phyloP scores from a whole-genome alignment of 176 grass and related monocot genomes.

The Triticum turgidum region DNA sequence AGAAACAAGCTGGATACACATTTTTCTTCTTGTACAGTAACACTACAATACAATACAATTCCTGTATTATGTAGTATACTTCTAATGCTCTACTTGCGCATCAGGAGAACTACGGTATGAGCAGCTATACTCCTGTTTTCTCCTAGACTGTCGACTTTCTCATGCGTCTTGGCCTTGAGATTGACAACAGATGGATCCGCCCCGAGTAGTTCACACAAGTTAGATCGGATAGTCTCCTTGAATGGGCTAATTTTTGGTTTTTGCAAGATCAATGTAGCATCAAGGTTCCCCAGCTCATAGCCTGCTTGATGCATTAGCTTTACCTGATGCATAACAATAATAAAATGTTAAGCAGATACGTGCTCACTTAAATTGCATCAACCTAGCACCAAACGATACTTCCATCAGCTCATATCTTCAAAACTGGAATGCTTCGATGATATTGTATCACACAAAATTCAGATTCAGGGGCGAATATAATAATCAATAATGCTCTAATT shows the following conservation, averaged over 20 bases:
- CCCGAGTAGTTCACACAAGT: slow-evolving; percentile 78
- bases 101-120: slow-evolving; percentile 89
- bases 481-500: not conserved
- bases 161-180: slow-evolving; percentile 97
- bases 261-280: slow-evolving; percentile 88
- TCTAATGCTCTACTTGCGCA: slow-evolving; percentile 52
- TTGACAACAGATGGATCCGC: slow-evolving; percentile 86
- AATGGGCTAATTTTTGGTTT: slow-evolving; percentile 90
- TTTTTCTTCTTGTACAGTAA: slow-evolving; percentile 12
- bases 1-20: not conserved
- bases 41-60: slow-evolving; percentile 17
- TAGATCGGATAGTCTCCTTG: slow-evolving; percentile 87
- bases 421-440: not conserved
- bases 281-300: slow-evolving; percentile 92
- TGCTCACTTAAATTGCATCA: not conserved
- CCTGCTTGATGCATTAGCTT: slow-evolving; percentile 93
- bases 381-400: not conserved
- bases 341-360: not conserved
- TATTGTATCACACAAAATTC: not conserved
- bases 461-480: not conserved
- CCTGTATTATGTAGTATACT: not conserved
- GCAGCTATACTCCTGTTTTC: slow-evolving; percentile 98
- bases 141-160: slow-evolving; percentile 96
- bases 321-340: slow-evolving; percentile 55
- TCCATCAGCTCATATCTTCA: not conserved